These are phyloP conservation scores for Wickerhamiella vanderwaltii DNA, from an alignment of 805 yeast species.

Conservation along the genomic window DNA sequence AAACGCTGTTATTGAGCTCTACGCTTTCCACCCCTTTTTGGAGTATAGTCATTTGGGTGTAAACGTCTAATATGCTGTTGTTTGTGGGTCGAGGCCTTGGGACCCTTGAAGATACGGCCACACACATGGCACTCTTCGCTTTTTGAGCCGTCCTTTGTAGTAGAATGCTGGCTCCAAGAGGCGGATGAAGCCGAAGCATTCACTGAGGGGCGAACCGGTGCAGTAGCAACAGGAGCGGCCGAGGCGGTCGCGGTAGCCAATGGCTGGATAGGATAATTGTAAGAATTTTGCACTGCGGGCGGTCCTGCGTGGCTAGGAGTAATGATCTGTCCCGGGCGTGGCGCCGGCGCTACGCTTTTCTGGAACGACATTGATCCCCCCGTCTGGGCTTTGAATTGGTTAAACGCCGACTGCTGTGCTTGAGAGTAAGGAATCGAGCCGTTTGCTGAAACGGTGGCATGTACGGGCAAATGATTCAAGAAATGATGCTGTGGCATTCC, in stretches of 20 bases:
- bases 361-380: constrained; percentile 8
- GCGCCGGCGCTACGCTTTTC: constrained; percentile 6
- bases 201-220: neutral
- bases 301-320: constrained; percentile 8
- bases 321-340: constrained; percentile 9
- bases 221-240: neutral
- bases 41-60: constrained; percentile 36
- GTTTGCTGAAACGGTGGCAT: constrained; percentile 17
- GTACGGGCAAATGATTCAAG: constrained; percentile 20
- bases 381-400: constrained; percentile 16
- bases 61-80: constrained; percentile 38
- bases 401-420: constrained; percentile 19
- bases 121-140: constrained; percentile 34
- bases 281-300: constrained; percentile 8
- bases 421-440: constrained; percentile 20
- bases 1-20: no score
- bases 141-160: constrained; percentile 15
- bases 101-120: constrained; percentile 35
- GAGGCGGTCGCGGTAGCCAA: neutral
- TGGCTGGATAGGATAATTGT: constrained; percentile 11
- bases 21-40: constrained; percentile 37
- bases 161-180: constrained; percentile 8
- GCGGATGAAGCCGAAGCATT: neutral
- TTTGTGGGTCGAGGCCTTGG: constrained; percentile 36
- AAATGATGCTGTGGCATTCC: constrained; percentile 18